Base-by-base conservation (phyloP, 805 yeast species). In the Metschnikowia lachancei region DNA sequence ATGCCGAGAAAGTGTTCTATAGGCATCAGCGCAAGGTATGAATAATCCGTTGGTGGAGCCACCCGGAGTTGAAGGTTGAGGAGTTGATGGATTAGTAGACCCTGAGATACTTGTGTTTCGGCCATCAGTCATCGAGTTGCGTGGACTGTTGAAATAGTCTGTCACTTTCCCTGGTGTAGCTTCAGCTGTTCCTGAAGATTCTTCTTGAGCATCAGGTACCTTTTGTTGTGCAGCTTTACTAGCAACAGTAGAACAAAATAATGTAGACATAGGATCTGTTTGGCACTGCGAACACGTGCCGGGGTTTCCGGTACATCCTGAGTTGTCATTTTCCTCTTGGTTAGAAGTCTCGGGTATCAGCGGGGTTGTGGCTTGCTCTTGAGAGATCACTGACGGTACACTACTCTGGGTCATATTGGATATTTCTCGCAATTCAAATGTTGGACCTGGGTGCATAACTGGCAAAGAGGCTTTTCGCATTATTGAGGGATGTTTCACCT, bases 11-110 rank as follows among this genome's bases (percentile, higher is more conserved):
- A 91, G 75, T 2, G 96, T 87, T 65, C 83, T 85, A 67, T 88
- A 90, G 0, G 97, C 96, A 58, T 90, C 96, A 12, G 91, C 82
- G 60, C 94, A 85, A 2, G 97, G 95, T 39, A 90, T 87, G 54
- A 81, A 90, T 57, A 81, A 78, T 41, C 70, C 79, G 36, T 48
- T 47, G 1, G 57, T 42, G 8, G 58, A 53, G 3, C 53, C 55
- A 12, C 56, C 50, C 12, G 60, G 53, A 6, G 62, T 50, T 12
- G 55, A 38, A 5, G 55, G 47, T 3, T 16, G 49, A 3, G 63
- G 59, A 4, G 64, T 54, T 12, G 56, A 45, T 2, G 64, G 58
- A 16, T 45, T 45, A 2, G 46, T 39, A 11, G 46, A 42, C 11
- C 17, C 43, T 3, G 49, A n/a, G 16, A 40, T 12, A 19, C 45